A percentile compares a stretch with the other conserved stretches of the same genome.
These are phyloP conservation scores for Hordeum vulgare DNA, from an alignment of 176 grass and related monocot genomes.

Conservation along the genomic window MorexV3_pseudomolecules_assembly NC_058518.1:500743589-500744088, in stretches of 20 bases:
- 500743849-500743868: too few relatives aligned
- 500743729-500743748: not conserved
- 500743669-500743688: not conserved
- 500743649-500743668: too few relatives aligned
- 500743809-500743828: too few relatives aligned
- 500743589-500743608: too few relatives aligned
- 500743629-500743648: too few relatives aligned
- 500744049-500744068: not conserved
- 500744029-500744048: not conserved
- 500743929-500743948: too few relatives aligned
- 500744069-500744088: not conserved
- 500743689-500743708: not conserved
- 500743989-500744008: not conserved
- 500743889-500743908: not conserved
- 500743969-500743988: not conserved
- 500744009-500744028: not conserved
- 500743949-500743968: not conserved
- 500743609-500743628: too few relatives aligned
- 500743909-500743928: not conserved
- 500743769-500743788: not conserved
- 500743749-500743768: not conserved
- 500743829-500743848: too few relatives aligned
- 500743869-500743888: not conserved
- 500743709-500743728: not conserved
- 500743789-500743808: too few relatives aligned